phyloP scores from a whole-genome alignment of 352 stramenopile species.

The Globisporangium recalcitrans region DNA sequence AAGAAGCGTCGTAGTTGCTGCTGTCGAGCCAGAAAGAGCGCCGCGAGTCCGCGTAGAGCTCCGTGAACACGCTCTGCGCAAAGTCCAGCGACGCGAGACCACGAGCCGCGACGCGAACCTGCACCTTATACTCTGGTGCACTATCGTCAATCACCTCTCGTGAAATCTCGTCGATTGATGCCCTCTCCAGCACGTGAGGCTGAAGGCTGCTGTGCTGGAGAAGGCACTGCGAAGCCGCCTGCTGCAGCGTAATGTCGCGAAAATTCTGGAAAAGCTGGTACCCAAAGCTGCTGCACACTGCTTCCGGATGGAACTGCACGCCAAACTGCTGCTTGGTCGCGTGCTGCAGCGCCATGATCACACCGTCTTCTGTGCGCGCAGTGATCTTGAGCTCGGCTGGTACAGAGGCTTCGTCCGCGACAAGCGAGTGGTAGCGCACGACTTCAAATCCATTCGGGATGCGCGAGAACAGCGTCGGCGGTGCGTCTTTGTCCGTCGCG shows the following conservation, averaged over 20 bases:
- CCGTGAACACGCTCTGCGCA: constrained; percentile 49
- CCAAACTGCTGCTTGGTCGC: constrained; percentile 85
- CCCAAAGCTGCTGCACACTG: constrained; percentile 86
- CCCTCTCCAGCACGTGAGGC: constrained; percentile 10
- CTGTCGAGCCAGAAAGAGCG: constrained; percentile 81
- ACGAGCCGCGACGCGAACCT: constrained; percentile 30
- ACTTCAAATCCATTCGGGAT: constrained; percentile 82
- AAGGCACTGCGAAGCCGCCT: constrained; percentile 36
- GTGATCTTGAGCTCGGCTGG: constrained; percentile 44
- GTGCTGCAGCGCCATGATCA: constrained; percentile 91
- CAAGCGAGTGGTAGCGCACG: constrained; percentile 96
- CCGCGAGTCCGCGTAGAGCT: constrained; percentile 38
- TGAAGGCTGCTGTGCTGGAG: constrained; percentile 41
- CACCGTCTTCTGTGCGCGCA: constrained; percentile 58
- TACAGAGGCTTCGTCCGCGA: constrained; percentile 55
- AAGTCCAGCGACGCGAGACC: constrained; percentile 52
- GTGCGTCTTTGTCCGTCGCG: background rate
- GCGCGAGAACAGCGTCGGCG: constrained; percentile 40
- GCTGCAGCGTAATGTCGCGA: constrained; percentile 47
- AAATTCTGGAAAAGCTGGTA: constrained; percentile 90
- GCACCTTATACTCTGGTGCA: constrained; percentile 28
- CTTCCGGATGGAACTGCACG: constrained; percentile 97
- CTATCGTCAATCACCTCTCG: background rate
- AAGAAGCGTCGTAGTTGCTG: constrained; percentile 49
- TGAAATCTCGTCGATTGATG: background rate